Conservation (phyloP, 768 basidiomycete species). For the Boletales sp. region DNA sequence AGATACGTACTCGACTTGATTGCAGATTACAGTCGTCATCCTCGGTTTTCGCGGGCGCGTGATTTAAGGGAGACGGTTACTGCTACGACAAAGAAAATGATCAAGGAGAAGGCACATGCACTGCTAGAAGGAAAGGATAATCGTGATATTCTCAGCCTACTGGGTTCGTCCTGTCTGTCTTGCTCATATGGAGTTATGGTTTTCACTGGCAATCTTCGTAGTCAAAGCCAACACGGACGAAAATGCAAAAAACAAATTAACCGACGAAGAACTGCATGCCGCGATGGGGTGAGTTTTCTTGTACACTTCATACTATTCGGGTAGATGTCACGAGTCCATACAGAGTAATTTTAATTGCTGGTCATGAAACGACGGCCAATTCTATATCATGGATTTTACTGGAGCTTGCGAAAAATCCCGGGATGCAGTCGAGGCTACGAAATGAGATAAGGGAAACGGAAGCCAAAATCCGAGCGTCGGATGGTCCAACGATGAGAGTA, state of each 20-base stretch:
- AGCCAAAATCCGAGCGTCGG: neutral
- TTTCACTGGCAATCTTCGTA: neutral
- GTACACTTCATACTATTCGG: no score
- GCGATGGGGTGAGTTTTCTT: constrained; percentile 15
- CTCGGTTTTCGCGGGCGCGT: no score
- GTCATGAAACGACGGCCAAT: constrained; percentile 60
- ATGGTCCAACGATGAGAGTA: neutral
- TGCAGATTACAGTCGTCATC: no score
- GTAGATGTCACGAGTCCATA: neutral
- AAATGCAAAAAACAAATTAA: constrained; percentile 11
- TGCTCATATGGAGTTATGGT: neutral
- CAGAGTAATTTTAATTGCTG: constrained; percentile 44
- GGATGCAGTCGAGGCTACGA: constrained; percentile 57
- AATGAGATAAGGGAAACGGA: constrained; percentile 14
- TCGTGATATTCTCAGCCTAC: constrained; percentile 24
- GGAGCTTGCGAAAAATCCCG: constrained; percentile 54
- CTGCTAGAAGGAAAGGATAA: constrained; percentile 4
- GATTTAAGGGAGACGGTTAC: no score
- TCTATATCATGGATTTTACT: constrained; percentile 56
- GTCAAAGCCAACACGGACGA: constrained; percentile 23
- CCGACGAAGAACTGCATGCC: constrained; percentile 9
- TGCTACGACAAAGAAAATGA: no score
- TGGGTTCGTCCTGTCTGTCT: constrained; percentile 32
- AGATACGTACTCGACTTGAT: no score
- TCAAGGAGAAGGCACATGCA: neutral